These are phyloP conservation scores for Pseudocercospora cruenta DNA, from an alignment of 2,329 filamentous ascomycete species.

Conservation along the genomic window DNA sequence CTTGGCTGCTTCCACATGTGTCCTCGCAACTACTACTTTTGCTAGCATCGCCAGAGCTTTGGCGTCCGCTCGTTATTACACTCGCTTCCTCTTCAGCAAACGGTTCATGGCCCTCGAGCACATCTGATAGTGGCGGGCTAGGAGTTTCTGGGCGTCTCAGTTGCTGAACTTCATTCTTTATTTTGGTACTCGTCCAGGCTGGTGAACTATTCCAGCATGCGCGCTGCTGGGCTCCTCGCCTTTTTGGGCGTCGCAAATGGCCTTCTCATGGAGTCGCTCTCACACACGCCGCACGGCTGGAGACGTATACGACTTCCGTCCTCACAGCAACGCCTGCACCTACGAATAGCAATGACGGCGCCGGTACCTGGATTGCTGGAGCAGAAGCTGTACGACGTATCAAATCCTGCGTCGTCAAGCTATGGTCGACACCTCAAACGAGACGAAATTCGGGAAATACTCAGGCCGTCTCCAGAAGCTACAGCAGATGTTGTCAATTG, in stretches of 20 bases:
- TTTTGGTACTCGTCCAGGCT: not conserved
- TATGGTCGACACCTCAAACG: slow-evolving; percentile 67
- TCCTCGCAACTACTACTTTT: not conserved
- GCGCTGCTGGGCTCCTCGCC: slow-evolving; percentile 8
- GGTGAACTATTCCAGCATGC: not conserved
- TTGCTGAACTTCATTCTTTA: not conserved
- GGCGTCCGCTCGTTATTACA: not conserved
- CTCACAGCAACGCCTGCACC: slow-evolving; percentile 19
- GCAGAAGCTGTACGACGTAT: slow-evolving; percentile 62
- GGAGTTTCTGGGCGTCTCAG: not conserved
- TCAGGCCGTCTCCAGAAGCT: slow-evolving; percentile 56
- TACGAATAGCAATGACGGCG: slow-evolving; percentile 30
- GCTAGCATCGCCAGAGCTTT: not conserved
- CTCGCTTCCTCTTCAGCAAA: not conserved
- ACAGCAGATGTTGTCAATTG: slow-evolving; percentile 58
- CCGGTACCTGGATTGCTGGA: slow-evolving; percentile 50
- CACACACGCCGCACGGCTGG: slow-evolving; percentile 28
- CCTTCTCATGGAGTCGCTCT: slow-evolving; percentile 27
- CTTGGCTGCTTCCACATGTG: not conserved
- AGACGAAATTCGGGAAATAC: slow-evolving; percentile 59
- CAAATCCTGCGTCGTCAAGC: slow-evolving; percentile 60
- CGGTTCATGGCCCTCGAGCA: not conserved
- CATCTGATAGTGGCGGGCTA: not conserved
- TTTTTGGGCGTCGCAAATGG: slow-evolving; percentile 19
- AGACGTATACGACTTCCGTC: slow-evolving; percentile 22